Base-by-base conservation (phyloP, 305 asterid species). In the Solanum aculeatissimum region DNA sequence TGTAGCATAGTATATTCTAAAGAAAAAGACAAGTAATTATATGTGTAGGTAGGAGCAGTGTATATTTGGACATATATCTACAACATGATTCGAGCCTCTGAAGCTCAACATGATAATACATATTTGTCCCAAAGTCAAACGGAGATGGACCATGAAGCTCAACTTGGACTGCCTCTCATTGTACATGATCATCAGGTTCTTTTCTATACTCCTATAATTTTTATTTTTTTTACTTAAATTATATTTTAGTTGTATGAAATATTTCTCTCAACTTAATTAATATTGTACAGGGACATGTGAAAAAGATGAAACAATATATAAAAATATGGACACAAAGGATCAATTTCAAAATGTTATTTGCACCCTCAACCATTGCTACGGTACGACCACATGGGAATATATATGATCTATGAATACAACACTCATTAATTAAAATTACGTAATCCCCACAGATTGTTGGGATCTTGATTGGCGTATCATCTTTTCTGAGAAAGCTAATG, bases 321-420 rank as follows among this genome's bases (percentile, higher is more conserved):
- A 86, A 84, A 40, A 38, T 12, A 16, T 86, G 58, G 72, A 77
- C 63, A 1, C 69, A 60, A 10, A 86, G 8, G 83, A 45, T 82
- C 69, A 88, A 86, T 80, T 81, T 88, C 25, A 85, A 84, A 79
- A 77, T 86, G 86, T 27, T 88, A 23, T 84, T 88, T 86, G 87
- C 90, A n/a, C 90, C 90, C 13, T 66, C 89, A 40, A 88, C 90
- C 65, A 84, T 88, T 57, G 90, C 90, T 29, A 88, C 89, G 58
- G 90, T 88, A 77, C 55, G 82, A n/a, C 15, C 29, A 57, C 65
- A 8, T 40, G 9, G 45, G 10, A 1, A 40, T 40, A 40, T 7
- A 35, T 1, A 35, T 35, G 4, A 29, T 29, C 32, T 29, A 29
- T 35, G 4, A 35, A 65, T 43, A 45, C 70, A 32, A 45, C 47